These are phyloP conservation scores for Amylocystis lapponica DNA, from an alignment of 768 basidiomycete species.

Conservation along the genomic window DNA sequence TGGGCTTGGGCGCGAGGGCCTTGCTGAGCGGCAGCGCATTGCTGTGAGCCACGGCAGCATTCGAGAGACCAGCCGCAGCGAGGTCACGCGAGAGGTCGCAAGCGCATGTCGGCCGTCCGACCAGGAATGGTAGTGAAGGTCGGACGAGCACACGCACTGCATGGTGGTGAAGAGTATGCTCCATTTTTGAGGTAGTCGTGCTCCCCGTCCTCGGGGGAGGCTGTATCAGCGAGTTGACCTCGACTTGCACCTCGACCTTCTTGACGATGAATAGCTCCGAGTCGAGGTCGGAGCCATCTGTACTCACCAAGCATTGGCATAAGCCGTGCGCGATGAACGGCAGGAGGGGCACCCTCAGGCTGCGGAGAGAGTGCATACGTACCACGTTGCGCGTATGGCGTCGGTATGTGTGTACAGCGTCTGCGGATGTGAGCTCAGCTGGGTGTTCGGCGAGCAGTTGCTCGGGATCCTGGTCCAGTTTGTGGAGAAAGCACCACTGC, in stretches of 20 bases:
- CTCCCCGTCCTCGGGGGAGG: constrained; percentile 34
- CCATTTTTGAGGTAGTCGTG: constrained; percentile 58
- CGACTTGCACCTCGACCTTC: constrained; percentile 40
- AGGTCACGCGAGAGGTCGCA: constrained; percentile 53
- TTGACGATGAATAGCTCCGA: constrained; percentile 53
- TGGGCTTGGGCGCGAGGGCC: too few relatives aligned
- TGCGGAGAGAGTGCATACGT: constrained; percentile 9
- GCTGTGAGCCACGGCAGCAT: constrained; percentile 57
- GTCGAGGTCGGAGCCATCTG: constrained; percentile 58
- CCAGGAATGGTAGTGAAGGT: constrained; percentile 58
- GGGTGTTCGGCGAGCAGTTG: background rate
- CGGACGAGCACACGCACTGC: constrained; percentile 57
- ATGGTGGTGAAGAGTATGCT: constrained; percentile 66
- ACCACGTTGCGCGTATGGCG: constrained; percentile 2
- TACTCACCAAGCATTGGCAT: background rate
- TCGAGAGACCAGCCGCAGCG: constrained; percentile 48
- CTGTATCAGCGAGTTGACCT: constrained; percentile 57
- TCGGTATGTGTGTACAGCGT: constrained; percentile 6
- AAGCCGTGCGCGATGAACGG: background rate
- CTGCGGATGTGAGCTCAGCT: constrained; percentile 3
- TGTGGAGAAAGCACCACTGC: constrained; percentile 19
- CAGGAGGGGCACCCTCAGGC: background rate
- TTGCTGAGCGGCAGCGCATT: too few relatives aligned
- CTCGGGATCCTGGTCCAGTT: constrained; percentile 27
- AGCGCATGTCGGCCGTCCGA: constrained; percentile 56